Base-by-base conservation (phyloP, 768 basidiomycete genomes). In the Gloeostereum incarnatum region DNA sequence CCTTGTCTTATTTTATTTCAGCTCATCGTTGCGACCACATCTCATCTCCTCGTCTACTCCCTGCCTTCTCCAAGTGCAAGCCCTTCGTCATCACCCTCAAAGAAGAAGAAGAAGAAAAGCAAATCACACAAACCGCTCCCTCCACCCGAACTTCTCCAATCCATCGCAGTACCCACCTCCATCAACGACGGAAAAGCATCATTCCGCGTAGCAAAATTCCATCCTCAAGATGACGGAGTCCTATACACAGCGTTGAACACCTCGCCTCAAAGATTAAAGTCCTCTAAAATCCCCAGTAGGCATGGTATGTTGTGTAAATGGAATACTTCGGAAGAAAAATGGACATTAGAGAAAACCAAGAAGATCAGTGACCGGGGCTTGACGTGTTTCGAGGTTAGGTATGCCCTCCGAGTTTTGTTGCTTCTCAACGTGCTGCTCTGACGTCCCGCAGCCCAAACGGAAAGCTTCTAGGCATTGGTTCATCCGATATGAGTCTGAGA, bases 321-420 rank as follows among this genome's bases (percentile, higher is more conserved):
- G 90, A 76, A 81, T 48, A 68, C 78, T 10, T n/a, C n/a, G n/a
- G n/a, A n/a, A n/a, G 52, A 69, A 14, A 71, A 69, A 2, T 89
- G 89, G 86, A 69, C 66, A 13, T 59, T 79, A 4, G 67, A 75
- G 4, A 79, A 75, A 42, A 66, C 66, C 17, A 70, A 81, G 39
- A 88, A 89, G 53, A 66, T 92, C 3, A 77, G 80, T 19, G 82
- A 84, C 43, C 78, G 80, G 45, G 81, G 83, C 14, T 50, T 96
- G 21, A 97, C 94, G 8, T 85, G 81, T 49, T 83, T 98, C 52
- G 89, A 90, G 52, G 60, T 90, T 37, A 94, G 89, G 92, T 89
- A 45, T 40, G 69, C 50, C 9, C 21, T 38, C 35, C 19, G 23
- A 27, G 20, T 43, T 33, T 39, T 45, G 21, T 36, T 31, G 6